Conservation (phyloP, 371 early-diverging fungal species). For the Apophysomyces elegans region DNA sequence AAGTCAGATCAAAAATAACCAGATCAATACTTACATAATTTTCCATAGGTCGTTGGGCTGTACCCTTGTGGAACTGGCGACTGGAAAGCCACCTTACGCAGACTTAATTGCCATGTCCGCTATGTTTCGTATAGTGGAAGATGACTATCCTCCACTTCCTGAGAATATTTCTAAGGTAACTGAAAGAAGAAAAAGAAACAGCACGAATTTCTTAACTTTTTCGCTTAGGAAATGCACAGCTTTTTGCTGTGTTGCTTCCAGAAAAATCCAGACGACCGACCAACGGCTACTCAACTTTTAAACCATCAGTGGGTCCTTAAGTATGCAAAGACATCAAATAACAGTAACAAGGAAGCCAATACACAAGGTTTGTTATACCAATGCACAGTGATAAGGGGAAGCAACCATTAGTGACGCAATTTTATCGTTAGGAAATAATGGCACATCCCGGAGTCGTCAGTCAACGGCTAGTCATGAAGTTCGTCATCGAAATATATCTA, state of each 20-base stretch:
- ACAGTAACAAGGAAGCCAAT: constrained; percentile 14
- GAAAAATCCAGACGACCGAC: constrained; percentile 74
- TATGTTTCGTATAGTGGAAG: constrained; percentile 89
- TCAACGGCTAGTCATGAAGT: background rate
- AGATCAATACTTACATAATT: background rate
- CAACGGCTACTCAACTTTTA: constrained; percentile 70
- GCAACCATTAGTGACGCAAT: background rate
- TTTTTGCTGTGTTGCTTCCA: constrained; percentile 83
- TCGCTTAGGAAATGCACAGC: constrained; percentile 60
- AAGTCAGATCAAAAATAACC: constrained; percentile 12
- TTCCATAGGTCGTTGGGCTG: constrained; percentile 77
- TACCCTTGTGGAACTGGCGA: constrained; percentile 86
- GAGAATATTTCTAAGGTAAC: constrained; percentile 69
- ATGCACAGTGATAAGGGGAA: constrained; percentile 14
- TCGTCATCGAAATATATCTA: background rate
- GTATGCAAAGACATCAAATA: constrained; percentile 29
- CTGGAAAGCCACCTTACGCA: constrained; percentile 87
- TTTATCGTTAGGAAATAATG: background rate
- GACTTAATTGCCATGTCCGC: constrained; percentile 83
- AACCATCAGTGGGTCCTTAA: constrained; percentile 76
- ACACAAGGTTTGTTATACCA: constrained; percentile 7
- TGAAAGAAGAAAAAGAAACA: background rate
- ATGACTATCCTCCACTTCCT: constrained; percentile 83
- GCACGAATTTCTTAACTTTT: background rate
- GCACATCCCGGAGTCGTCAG: background rate